Conservation (phyloP, 768 basidiomycete species). For the Epithele typhae region DNA sequence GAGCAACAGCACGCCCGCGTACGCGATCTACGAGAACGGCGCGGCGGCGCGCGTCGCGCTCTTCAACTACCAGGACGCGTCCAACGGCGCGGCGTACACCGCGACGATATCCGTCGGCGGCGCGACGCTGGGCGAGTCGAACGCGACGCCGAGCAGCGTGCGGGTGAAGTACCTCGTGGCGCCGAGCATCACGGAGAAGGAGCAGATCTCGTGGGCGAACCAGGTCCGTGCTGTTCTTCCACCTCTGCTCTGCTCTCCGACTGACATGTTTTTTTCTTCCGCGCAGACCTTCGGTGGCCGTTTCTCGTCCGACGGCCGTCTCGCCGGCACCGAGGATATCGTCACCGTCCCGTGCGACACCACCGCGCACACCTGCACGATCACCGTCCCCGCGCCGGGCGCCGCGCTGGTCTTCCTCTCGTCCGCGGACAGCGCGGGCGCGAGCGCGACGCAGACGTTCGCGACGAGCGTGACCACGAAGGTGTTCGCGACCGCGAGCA, state of each 20-base stretch:
- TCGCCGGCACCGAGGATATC: constrained; percentile 49
- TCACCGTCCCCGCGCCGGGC: constrained; percentile 65
- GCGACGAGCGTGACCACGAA: constrained; percentile 56
- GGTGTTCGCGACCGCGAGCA: constrained; percentile 47
- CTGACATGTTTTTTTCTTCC: background rate
- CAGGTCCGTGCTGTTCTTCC: constrained; percentile 42
- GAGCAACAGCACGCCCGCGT: constrained; percentile 54
- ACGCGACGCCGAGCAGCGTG: constrained; percentile 40
- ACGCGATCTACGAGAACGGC: constrained; percentile 74
- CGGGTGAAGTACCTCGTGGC: constrained; percentile 54
- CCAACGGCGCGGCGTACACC: constrained; percentile 49
- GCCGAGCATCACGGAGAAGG: constrained; percentile 50
- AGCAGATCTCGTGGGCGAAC: constrained; percentile 73
- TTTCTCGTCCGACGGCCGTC: constrained; percentile 66
- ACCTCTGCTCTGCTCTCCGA: background rate
- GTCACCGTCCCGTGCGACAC: constrained; percentile 58
- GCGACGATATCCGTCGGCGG: constrained; percentile 47
- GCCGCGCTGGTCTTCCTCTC: constrained; percentile 74
- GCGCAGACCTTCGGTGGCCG: constrained; percentile 60
- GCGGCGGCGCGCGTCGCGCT: constrained; percentile 56
- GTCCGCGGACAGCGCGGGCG: constrained; percentile 33
- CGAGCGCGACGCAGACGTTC: constrained; percentile 42
- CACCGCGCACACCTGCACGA: constrained; percentile 45
- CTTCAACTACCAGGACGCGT: constrained; percentile 70
- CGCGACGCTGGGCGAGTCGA: constrained; percentile 34